A percentile compares a stretch with the other conserved stretches of the same genome.
Conservation (phyloP, 768 basidiomycete genomes). For the Naematelia encephala region DNA sequence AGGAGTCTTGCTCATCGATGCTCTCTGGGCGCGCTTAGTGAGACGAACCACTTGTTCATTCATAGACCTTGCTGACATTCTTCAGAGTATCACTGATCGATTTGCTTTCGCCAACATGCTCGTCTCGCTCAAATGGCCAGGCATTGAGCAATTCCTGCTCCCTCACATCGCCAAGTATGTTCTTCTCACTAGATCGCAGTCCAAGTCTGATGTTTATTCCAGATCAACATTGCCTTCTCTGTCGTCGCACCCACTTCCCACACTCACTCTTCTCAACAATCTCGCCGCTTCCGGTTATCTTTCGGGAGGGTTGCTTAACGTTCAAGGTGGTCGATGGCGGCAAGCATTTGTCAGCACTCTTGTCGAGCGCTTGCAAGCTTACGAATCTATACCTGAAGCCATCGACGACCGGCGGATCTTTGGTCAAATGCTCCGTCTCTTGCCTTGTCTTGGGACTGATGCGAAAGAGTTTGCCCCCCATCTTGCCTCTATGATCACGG, state of each 20-base stretch:
- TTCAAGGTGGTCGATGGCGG: conserved; percentile 49
- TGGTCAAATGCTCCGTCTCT: conserved; percentile 22
- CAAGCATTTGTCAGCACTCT: conserved; percentile 24
- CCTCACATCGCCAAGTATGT: conserved; percentile 43
- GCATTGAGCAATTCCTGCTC: conserved; percentile 49
- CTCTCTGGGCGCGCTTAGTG: conserved; percentile 36
- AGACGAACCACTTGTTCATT: conserved; percentile 7
- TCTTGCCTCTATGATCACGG: conserved; percentile 8
- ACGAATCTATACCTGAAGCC: not conserved
- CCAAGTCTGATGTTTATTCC: conserved; percentile 6
- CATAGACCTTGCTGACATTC: conserved; percentile 1
- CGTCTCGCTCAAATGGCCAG: conserved; percentile 39
- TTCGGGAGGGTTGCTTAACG: conserved; percentile 38
- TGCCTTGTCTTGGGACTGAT: conserved; percentile 24
- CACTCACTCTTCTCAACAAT: conserved; percentile 42
- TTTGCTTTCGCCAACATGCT: conserved; percentile 40
- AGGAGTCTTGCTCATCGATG: conserved; percentile 37
- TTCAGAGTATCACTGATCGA: conserved; percentile 20
- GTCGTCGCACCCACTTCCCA: conserved; percentile 28
- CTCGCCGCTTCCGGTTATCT: conserved; percentile 47
- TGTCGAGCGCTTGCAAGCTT: not conserved
- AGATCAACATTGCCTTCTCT: conserved; percentile 24
- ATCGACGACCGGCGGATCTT: conserved; percentile 17
- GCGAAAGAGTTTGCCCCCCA: conserved; percentile 14
- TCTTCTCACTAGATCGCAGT: not conserved